Evolutionary conservation across 2,329 filamentous ascomycete species (phyloP), one percentile per base, ranked within the genome.

Genomic region (Trichoderma atroviride): DNA sequence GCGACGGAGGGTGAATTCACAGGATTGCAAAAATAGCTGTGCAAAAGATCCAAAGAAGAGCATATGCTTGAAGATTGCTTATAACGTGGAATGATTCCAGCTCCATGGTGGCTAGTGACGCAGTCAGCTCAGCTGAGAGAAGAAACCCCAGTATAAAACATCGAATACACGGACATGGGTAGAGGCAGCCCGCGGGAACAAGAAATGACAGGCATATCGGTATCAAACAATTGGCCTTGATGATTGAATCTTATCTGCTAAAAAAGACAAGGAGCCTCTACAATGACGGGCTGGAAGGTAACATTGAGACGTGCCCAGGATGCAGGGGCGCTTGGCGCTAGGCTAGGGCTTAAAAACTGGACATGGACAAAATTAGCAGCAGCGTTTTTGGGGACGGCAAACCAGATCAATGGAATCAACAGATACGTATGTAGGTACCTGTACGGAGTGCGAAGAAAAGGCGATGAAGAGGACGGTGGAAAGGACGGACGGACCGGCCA

Each of bases 261-360:
- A 43, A 4, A n/a, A 22, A 6, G 16, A 35, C 37, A 31, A 29
- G 47, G 31, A 5, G 24, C 31, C 47, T 24, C 10, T 24, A 22
- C 3, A 22, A 50, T 19, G 7, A 27, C 0, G 2, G 2, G 3
- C 6, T 5, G 29, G 5, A 43, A 43, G 50, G 61, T 64, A 43
- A 52, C 35, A 43, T 56, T 27, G 24, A 22, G 35, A 35, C 31
- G 27, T 13, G 19, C 24, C n/a, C n/a, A 13, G n/a, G 33, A 65
- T 56, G 62, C 62, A 65, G 63, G 63, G 63, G 63, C 33, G 24
- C 19, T 27, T 47, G 33, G 53, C 63, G 63, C 63, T 66, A 66
- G 63, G 63, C 63, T 66, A 66, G 63, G 63, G 63, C 63, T 66
- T 58, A 66, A 65, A 43, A 50, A 50, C 47, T 37, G 22, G 27